Percentiles rank a stretch among this genome's conserved stretches.
Evolutionary conservation across 2,329 filamentous ascomycete species (phyloP).

Genomic region (Cryphonectria japonica): DNA sequence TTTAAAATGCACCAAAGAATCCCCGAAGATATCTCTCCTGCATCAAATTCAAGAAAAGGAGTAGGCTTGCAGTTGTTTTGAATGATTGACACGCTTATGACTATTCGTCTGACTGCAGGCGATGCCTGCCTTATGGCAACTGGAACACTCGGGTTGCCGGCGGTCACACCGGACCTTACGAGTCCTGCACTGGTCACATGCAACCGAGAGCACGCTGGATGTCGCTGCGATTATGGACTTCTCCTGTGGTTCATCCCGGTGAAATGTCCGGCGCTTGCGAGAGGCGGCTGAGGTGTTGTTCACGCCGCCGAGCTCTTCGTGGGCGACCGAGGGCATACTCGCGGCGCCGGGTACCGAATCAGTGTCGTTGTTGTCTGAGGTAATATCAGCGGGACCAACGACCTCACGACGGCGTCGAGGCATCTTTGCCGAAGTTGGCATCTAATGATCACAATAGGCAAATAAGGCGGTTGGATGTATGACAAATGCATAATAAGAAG

Average conservation of each 20-base stretch:
- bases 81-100: background rate
- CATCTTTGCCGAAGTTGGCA: background rate
- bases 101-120: background rate
- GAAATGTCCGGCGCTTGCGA: background rate
- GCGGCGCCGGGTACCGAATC: background rate
- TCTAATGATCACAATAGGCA: background rate
- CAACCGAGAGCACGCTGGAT: background rate
- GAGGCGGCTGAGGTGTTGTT: background rate
- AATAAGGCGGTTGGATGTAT: background rate
- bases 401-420: background rate
- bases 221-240: background rate
- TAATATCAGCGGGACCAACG: background rate
- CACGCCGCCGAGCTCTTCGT: background rate
- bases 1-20: too few relatives aligned
- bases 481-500: background rate
- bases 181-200: too few relatives aligned
- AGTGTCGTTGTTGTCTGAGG: background rate
- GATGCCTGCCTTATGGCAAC: background rate
- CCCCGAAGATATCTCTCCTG: too few relatives aligned
- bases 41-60: too few relatives aligned
- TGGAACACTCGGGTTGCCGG: too few relatives aligned
- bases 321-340: background rate
- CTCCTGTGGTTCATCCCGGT: background rate
- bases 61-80: background rate
- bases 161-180: too few relatives aligned